Percentiles rank a stretch among this genome's conserved stretches.
phyloP scores from a whole-genome alignment of 495 filamentous ascomycete species.

The Penicillium turbatum region DNA sequence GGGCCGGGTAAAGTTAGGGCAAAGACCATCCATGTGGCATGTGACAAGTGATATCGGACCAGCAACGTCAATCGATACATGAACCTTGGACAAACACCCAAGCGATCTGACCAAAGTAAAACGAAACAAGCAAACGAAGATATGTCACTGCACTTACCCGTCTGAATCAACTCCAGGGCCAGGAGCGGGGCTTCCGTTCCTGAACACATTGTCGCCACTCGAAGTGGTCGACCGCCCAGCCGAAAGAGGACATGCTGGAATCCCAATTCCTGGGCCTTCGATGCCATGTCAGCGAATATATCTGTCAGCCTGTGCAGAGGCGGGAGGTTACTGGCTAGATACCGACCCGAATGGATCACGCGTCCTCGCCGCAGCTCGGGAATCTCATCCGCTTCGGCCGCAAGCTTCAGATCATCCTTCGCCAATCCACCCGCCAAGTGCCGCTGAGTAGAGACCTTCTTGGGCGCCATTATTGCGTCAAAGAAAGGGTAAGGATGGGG shows the following conservation, averaged over 20 bases:
- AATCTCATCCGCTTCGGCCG: constrained; percentile 8
- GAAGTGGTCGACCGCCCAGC: constrained; percentile 44
- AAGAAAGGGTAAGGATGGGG: background rate
- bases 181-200: constrained; percentile 78
- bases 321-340: constrained; percentile 32
- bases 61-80: background rate
- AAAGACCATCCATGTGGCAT: background rate
- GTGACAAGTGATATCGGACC: background rate
- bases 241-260: constrained; percentile 33
- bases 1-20: background rate
- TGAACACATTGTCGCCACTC: constrained; percentile 74
- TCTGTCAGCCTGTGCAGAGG: constrained; percentile 45
- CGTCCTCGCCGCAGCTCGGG: constrained; percentile 10
- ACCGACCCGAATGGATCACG: constrained; percentile 1
- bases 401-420: background rate
- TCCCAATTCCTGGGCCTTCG: constrained; percentile 33
- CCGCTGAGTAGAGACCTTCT: background rate
- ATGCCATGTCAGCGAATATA: constrained; percentile 48
- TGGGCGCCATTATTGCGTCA: background rate
- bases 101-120: background rate
- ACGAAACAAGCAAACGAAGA: background rate
- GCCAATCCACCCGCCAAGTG: constrained; percentile 8
- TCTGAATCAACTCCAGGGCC: constrained; percentile 51
- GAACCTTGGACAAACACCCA: background rate
- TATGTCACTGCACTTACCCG: constrained; percentile 31